Conservation (phyloP, 257 asterid species). For the Solanum ossicruentum region DNA sequence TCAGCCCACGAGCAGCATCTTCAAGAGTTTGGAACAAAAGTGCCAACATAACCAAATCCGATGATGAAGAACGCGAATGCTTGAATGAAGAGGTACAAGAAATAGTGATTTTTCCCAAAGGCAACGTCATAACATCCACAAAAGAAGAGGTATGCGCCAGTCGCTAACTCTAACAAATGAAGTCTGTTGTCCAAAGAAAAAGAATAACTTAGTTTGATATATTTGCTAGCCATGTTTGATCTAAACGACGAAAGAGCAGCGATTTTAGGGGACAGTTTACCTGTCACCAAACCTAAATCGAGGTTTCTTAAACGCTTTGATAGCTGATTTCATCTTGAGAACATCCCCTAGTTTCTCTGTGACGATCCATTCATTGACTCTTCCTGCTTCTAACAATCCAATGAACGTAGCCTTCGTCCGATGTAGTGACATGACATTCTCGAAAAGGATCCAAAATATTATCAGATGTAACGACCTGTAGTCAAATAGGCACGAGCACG, state of each 20-base stretch:
- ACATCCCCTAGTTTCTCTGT: slow-evolving; percentile 69
- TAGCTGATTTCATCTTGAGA: slow-evolving; percentile 22
- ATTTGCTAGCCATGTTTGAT: not conserved
- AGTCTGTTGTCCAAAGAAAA: slow-evolving; percentile 19
- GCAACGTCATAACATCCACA: slow-evolving; percentile 65
- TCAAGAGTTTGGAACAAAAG: slow-evolving; percentile 40
- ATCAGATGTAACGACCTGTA: slow-evolving; percentile 51
- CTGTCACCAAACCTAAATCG: slow-evolving; percentile 27
- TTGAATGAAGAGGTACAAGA: slow-evolving; percentile 51
- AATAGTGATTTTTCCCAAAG: slow-evolving; percentile 46
- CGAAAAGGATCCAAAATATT: slow-evolving; percentile 69
- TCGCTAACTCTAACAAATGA: slow-evolving; percentile 50
- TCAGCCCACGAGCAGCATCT: not conserved
- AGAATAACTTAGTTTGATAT: not conserved
- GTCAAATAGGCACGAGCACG: not conserved
- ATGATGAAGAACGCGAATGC: slow-evolving; percentile 54
- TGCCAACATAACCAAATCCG: slow-evolving; percentile 77
- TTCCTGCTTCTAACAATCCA: slow-evolving; percentile 44
- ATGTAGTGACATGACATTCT: slow-evolving; percentile 69
- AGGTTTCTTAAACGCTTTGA: slow-evolving; percentile 13
- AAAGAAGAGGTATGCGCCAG: slow-evolving; percentile 52
- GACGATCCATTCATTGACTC: slow-evolving; percentile 74
- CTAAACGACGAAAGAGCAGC: not conserved
- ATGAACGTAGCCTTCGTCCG: slow-evolving; percentile 50
- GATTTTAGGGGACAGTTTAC: slow-evolving; percentile 3